These are phyloP conservation scores for Neurospora sp. DNA, from an alignment of 495 filamentous ascomycete species.

Conservation along the genomic window DNA sequence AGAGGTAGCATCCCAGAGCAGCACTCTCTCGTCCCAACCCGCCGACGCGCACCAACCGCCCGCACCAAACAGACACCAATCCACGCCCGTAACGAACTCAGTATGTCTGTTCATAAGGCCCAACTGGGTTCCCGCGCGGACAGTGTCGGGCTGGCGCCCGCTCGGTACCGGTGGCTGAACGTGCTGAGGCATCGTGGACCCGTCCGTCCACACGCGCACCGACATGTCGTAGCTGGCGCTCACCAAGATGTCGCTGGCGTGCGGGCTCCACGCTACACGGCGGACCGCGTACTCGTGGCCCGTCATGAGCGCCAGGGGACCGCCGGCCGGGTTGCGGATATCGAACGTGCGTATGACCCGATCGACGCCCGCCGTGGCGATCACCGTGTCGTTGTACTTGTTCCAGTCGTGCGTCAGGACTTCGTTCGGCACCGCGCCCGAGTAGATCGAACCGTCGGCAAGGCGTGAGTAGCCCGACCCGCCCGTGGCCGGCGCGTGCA, in stretches of 20 bases:
- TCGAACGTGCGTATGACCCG: slow-evolving; percentile 79
- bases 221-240: slow-evolving; percentile 97
- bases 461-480: slow-evolving; percentile 21
- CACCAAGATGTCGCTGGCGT: slow-evolving; percentile 72
- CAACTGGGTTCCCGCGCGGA: slow-evolving; percentile 53
- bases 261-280: slow-evolving; percentile 80
- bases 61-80: slow-evolving; percentile 93
- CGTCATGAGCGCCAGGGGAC: slow-evolving; percentile 56
- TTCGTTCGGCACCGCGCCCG: slow-evolving; percentile 44
- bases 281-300: slow-evolving; percentile 90
- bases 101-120: slow-evolving; percentile 87
- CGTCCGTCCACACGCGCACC: slow-evolving; percentile 83
- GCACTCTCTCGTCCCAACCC: slow-evolving; percentile 84
- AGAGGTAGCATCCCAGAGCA: slow-evolving; percentile 77
- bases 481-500: slow-evolving; percentile 47
- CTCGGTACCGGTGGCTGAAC: not conserved
- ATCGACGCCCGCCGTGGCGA: slow-evolving; percentile 90
- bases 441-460: slow-evolving; percentile 20
- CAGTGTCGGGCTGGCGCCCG: slow-evolving; percentile 14
- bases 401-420: slow-evolving; percentile 97
- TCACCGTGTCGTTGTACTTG: slow-evolving; percentile 74
- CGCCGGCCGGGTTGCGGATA: slow-evolving; percentile 59
- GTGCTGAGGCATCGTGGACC: slow-evolving; percentile 38
- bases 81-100: slow-evolving; percentile 93
- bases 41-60: slow-evolving; percentile 93